Percentiles rank a stretch among this genome's conserved stretches.
phyloP scores from a whole-genome alignment of 768 basidiomycete genomes.

The Tephrocybe sp. region DNA sequence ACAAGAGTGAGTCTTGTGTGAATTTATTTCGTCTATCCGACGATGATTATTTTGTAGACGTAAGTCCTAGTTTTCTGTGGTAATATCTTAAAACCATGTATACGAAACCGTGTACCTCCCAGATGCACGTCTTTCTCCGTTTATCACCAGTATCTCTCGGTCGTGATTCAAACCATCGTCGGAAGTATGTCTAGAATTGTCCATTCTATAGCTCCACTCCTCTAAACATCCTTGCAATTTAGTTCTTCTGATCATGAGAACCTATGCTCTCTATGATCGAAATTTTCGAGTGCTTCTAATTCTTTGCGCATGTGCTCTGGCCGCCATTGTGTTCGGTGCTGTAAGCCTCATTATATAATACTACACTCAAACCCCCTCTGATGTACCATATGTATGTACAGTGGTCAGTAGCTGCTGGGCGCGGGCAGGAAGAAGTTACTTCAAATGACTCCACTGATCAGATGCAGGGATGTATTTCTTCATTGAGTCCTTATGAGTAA shows the following conservation, averaged over 20 bases:
- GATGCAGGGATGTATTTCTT: neutral
- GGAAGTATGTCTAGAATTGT: constrained; percentile 33
- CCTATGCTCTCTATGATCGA: constrained; percentile 39
- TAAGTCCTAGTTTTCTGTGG: neutral
- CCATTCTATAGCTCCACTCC: neutral
- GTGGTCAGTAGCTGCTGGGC: neutral
- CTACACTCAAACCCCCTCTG: too few species aligned
- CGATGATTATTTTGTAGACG: constrained; percentile 4
- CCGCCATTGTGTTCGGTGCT: constrained; percentile 25
- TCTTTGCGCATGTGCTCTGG: constrained; percentile 22
- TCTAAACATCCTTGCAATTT: neutral
- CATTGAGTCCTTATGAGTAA: neutral
- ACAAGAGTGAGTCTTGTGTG: constrained; percentile 19
- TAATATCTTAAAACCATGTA: too few species aligned
- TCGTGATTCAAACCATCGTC: constrained; percentile 35
- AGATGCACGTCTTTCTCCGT: constrained; percentile 23
- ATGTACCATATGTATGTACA: neutral
- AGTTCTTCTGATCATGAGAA: constrained; percentile 38
- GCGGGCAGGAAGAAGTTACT: neutral
- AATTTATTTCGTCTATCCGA: neutral
- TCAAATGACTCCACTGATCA: neutral
- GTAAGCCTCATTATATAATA: too few species aligned
- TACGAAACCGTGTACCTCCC: neutral
- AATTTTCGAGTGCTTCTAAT: constrained; percentile 24
- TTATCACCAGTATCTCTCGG: constrained; percentile 30